Evolutionary conservation across 306 rosid species (phyloP), one percentile per base, ranked within the genome.

Genomic region (Cucurbita pepo): DNA sequence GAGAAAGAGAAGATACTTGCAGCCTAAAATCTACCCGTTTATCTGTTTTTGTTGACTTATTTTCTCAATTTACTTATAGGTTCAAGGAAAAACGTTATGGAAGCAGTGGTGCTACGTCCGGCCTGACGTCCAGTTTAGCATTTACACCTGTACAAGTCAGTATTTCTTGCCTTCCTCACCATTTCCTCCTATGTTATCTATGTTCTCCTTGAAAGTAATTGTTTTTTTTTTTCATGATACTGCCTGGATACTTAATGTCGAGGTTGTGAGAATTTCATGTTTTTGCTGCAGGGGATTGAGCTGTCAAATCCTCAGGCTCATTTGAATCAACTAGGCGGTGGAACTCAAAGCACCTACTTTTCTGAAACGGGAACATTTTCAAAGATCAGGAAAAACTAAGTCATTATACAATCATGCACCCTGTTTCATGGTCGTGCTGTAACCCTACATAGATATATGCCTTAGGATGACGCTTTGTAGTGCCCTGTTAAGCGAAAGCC

Each of bases 311-410:
- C 97, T 50, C 97, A 94, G 84, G 99, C 97, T 71, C 96, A 87
- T 82, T 88, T 87, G 21, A 92, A 93, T 81, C 98, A 90, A 83
- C 92, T 94, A 79, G 99, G 97, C 25, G 79, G 88, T 71, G 99
- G 98, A 81, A 89, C 92, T 60, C 98, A 91, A 75, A 91, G 97
- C 83, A 91, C 99, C 19, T 94, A 94, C 79, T 91, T 94, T 74
- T 94, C 97, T 11, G 99, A 94, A 88, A 91, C 95, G 3, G 97
- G 97, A 78, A 87, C 97, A 2, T 94, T 94, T 79, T 94, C 99
- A 1, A 94, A 88, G 88, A 91, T 89, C 81, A 81, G 84, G 87
- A 88, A 89, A 86, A 86, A 83, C 75, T 94, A 80, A 88, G 50
- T 40, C 66, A 69, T 69, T 48, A 36, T 19, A 25, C 22, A n/a